Percentiles rank a stretch among this genome's conserved stretches.
Evolutionary conservation across 2,329 filamentous ascomycete genomes (phyloP).

Genomic region (Tolypocladium ophioglossoides): DNA sequence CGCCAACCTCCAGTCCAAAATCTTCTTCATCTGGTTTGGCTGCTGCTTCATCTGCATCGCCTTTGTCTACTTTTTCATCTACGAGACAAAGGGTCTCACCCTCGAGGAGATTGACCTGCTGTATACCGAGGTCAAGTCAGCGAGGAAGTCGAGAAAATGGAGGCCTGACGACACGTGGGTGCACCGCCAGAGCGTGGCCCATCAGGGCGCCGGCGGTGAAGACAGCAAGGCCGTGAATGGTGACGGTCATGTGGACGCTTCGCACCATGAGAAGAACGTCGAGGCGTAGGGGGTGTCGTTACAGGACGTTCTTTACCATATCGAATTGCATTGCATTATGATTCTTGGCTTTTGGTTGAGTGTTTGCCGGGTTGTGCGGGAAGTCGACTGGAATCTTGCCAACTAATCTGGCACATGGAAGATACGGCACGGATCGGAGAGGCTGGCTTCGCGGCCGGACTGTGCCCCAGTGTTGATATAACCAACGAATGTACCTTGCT

Average conservation of each 20-base stretch:
- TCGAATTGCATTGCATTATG: background rate
- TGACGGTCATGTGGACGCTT: background rate
- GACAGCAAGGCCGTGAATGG: background rate
- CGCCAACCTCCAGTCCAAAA: conserved; percentile 62
- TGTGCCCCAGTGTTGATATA: background rate
- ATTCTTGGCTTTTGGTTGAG: background rate
- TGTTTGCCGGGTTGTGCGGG: background rate
- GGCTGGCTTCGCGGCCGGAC: background rate
- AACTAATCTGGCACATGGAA: background rate
- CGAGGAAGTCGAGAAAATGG: conserved; percentile 45
- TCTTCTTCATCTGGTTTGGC: conserved; percentile 71
- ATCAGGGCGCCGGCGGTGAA: conserved; percentile 3
- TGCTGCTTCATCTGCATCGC: conserved; percentile 60
- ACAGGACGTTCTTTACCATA: background rate
- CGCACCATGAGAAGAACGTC: conserved; percentile 5
- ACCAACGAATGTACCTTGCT: background rate
- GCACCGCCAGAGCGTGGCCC: conserved; percentile 17
- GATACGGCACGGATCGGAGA: background rate
- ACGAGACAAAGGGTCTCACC: conserved; percentile 77
- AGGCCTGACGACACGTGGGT: conserved; percentile 24
- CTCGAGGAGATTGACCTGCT: conserved; percentile 78
- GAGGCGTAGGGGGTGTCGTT: background rate
- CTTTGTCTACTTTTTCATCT: conserved; percentile 70
- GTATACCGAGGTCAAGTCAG: conserved; percentile 52
- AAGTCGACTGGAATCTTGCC: background rate